Conservation (phyloP, 129 eudicot genomes). For the Tanacetum coccineum region DNA sequence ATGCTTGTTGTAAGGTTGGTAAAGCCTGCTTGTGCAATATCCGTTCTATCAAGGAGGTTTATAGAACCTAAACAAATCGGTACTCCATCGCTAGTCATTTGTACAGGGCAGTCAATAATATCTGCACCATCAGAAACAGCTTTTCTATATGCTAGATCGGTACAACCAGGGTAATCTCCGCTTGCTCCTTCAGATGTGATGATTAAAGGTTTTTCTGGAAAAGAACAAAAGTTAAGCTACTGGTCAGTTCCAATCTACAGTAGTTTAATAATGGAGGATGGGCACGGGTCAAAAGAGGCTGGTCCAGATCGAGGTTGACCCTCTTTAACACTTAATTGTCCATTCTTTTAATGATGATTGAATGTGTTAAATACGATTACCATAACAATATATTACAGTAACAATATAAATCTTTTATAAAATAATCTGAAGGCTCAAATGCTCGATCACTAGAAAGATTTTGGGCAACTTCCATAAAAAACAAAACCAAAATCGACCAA, state of each 20-base stretch:
- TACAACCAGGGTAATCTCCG: constrained; percentile 95
- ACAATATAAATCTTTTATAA: too few relatives aligned
- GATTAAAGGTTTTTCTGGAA: constrained; percentile 63
- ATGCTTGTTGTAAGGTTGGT: constrained; percentile 27
- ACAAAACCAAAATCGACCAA: too few relatives aligned
- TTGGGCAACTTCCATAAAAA: too few relatives aligned
- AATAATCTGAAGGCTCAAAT: too few relatives aligned
- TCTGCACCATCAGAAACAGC: constrained; percentile 94
- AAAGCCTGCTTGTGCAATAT: constrained; percentile 36
- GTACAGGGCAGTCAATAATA: constrained; percentile 88
- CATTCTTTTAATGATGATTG: too few relatives aligned
- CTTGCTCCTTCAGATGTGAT: constrained; percentile 86
- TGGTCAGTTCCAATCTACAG: constrained; percentile 1
- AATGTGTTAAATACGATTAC: too few relatives aligned
- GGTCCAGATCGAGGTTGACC: too few relatives aligned
- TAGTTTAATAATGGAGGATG: background rate
- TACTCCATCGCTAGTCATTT: constrained; percentile 68
- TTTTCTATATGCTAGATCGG: constrained; percentile 59
- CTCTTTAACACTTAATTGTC: too few relatives aligned
- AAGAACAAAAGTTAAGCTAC: constrained; percentile 20
- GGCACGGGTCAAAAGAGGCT: too few relatives aligned
- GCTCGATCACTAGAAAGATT: too few relatives aligned
- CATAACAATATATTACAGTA: too few relatives aligned
- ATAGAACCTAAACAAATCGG: constrained; percentile 89
- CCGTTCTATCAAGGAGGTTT: constrained; percentile 73